Evolutionary conservation across 2,329 filamentous ascomycete species (phyloP).

Genomic region (Bipolaris sorokiniana): DNA sequence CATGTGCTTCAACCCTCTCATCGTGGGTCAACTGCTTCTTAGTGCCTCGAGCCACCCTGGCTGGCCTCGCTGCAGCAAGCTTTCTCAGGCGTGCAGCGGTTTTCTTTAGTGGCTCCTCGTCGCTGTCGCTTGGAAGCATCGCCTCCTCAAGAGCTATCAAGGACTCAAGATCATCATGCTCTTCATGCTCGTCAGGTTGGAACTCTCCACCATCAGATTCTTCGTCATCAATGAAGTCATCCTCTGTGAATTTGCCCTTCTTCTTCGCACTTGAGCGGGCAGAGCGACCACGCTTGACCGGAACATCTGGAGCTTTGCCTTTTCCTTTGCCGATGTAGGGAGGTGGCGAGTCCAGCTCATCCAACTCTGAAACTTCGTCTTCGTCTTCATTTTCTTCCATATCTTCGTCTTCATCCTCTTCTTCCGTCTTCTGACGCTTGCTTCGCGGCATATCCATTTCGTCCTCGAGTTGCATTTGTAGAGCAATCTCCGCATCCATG

Average conservation of each 20-base stretch:
- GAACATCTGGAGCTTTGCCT: conserved; percentile 26
- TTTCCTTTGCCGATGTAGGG: conserved; percentile 34
- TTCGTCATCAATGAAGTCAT: conserved; percentile 29
- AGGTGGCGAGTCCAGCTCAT: conserved; percentile 12
- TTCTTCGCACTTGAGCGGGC: conserved; percentile 30
- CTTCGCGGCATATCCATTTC: conserved; percentile 53
- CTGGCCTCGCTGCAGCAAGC: conserved; percentile 10
- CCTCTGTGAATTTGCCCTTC: conserved; percentile 18
- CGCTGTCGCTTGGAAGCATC: conserved; percentile 32
- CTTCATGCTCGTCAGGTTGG: conserved; percentile 32
- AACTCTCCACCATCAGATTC: conserved; percentile 40
- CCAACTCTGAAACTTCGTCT: conserved; percentile 13
- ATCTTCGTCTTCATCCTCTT: conserved; percentile 39
- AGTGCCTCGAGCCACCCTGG: conserved; percentile 19
- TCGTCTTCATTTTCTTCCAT: conserved; percentile 30
- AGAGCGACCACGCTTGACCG: conserved; percentile 24
- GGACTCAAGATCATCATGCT: conserved; percentile 34
- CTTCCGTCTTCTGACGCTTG: conserved; percentile 47
- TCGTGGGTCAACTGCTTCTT: conserved; percentile 37
- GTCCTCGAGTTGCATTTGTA: conserved; percentile 61
- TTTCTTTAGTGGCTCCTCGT: conserved; percentile 35
- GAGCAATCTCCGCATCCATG: conserved; percentile 62
- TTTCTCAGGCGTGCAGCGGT: conserved; percentile 28
- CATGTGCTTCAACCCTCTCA: conserved; percentile 28
- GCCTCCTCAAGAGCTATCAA: conserved; percentile 25